A percentile compares a stretch with the other conserved stretches of the same genome.
Conservation (phyloP, 768 basidiomycete species). For the Hypholoma fasciculare region DNA sequence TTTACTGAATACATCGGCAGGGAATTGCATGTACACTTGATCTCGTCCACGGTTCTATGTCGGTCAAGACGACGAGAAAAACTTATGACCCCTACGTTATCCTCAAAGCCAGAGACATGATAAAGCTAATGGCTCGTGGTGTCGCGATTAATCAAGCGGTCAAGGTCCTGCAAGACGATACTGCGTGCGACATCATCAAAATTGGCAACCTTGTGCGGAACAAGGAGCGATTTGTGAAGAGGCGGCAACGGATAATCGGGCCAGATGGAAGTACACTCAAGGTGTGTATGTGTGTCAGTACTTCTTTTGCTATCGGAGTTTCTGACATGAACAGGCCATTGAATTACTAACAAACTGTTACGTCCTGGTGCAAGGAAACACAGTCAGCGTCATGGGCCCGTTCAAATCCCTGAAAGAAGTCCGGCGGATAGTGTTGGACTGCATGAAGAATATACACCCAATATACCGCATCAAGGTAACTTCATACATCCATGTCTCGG, state of each 20-base stretch:
- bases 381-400: slow-evolving; percentile 97
- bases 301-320: background rate
- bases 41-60: slow-evolving; percentile 96
- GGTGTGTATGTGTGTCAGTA: slow-evolving; percentile 38
- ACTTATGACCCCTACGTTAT: slow-evolving; percentile 96
- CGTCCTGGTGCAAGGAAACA: slow-evolving; percentile 96
- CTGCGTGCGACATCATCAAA: slow-evolving; percentile 97
- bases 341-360: slow-evolving; percentile 96
- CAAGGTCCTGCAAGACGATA: slow-evolving; percentile 86
- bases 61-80: slow-evolving; percentile 94
- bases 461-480: slow-evolving; percentile 96
- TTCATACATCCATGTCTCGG: background rate
- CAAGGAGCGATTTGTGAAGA: slow-evolving; percentile 95
- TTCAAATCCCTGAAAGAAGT: slow-evolving; percentile 97
- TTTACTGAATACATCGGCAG: slow-evolving; percentile 34
- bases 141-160: slow-evolving; percentile 84
- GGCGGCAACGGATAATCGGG: slow-evolving; percentile 94
- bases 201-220: slow-evolving; percentile 93
- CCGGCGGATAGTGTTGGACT: slow-evolving; percentile 92
- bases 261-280: slow-evolving; percentile 97
- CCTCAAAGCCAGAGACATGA: slow-evolving; percentile 92
- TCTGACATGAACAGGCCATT: slow-evolving; percentile 66
- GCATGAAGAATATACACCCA: slow-evolving; percentile 99
- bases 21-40: slow-evolving; percentile 91
- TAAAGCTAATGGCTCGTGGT: slow-evolving; percentile 92